Percentiles rank a stretch among this genome's conserved stretches.
phyloP scores from a whole-genome alignment of 106 monocot genomes.

The Apostasia shenzhenica region DNA sequence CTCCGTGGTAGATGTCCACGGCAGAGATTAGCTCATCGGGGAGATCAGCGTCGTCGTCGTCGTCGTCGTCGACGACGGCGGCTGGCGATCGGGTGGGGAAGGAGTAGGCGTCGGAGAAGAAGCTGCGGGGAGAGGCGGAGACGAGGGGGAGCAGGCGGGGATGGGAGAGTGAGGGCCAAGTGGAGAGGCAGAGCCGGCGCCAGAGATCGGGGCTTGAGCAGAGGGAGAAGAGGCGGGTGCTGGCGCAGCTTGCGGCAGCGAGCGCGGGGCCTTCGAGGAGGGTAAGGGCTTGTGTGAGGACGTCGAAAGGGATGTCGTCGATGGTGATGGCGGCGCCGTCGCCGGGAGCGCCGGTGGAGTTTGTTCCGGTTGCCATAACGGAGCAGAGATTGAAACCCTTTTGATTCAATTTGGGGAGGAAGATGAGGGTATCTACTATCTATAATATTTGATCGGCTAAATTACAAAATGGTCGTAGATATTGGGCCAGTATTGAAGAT shows the following conservation, averaged over 20 bases:
- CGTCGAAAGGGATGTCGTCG: conserved; percentile 59
- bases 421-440: too few relatives aligned
- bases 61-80: neutral
- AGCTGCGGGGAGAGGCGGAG: conserved; percentile 15
- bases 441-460: too few relatives aligned
- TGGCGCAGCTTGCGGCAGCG: conserved; percentile 45
- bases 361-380: too few relatives aligned
- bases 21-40: conserved; percentile 45
- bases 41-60: neutral
- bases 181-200: conserved; percentile 44
- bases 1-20: conserved; percentile 48
- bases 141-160: conserved; percentile 7
- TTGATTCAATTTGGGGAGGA: too few relatives aligned
- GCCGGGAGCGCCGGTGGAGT: too few relatives aligned
- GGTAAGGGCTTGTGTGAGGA: conserved; percentile 34
- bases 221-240: conserved; percentile 31
- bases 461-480: too few relatives aligned
- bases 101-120: conserved; percentile 39
- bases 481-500: too few relatives aligned
- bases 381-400: too few relatives aligned
- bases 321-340: conserved; percentile 13
- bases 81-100: neutral
- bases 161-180: conserved; percentile 58
- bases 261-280: conserved; percentile 56
- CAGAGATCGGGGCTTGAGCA: conserved; percentile 30